Base-by-base conservation (phyloP, 192 early-diverging fungal genomes). In the Coemansia sp. region DNA sequence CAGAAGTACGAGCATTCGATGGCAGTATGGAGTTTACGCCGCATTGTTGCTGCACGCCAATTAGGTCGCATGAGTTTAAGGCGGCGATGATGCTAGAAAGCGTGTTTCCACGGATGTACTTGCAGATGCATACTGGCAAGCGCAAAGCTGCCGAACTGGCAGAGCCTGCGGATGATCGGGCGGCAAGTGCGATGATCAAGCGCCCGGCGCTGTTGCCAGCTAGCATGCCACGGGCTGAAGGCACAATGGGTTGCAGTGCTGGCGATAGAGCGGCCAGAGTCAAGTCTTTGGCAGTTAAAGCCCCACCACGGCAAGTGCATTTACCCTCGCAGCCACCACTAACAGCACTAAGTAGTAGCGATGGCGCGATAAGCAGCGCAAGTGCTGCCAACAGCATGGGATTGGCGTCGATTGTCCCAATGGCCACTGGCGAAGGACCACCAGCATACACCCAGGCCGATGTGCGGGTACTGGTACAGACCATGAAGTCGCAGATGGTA, bases 41-140 rank as follows among this genome's bases (percentile, higher is more conserved):
- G 7, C 50, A 28, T 58, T 76, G 72, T 35, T 37, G 39, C 23
- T 76, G 72, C 55, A 76, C 72, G 19, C 39, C 66, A 11, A 21
- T 68, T 26, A 33, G 36, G 26, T 5, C 55, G 35, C 42, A 47
- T n/a, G 33, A 45, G 26, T 76, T 76, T 43, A 65, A 57, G 47
- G 69, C 72, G 39, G 67, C 72, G 13, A 55, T 76, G 28, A 45
- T 69, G 38, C 48, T 61, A 12, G 66, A 69, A 42, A 68, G 72
- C 43, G 72, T 76, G 62, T 69, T 76, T 47, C 72, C 72, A 19
- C 47, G 54, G 36, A 39, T 76, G 54, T 50, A 58, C 30, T 5
- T 57, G 31, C 46, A 57, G 37, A 19, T 68, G 49, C 65, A 61
- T 43, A 57, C 43, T n/a, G 58, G 53, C 15, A 70, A 70, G 47